A percentile compares a stretch with the other conserved stretches of the same genome.
Evolutionary conservation across 2,329 filamentous ascomycete genomes (phyloP).

Genomic region (Talaromyces sp.): DNA sequence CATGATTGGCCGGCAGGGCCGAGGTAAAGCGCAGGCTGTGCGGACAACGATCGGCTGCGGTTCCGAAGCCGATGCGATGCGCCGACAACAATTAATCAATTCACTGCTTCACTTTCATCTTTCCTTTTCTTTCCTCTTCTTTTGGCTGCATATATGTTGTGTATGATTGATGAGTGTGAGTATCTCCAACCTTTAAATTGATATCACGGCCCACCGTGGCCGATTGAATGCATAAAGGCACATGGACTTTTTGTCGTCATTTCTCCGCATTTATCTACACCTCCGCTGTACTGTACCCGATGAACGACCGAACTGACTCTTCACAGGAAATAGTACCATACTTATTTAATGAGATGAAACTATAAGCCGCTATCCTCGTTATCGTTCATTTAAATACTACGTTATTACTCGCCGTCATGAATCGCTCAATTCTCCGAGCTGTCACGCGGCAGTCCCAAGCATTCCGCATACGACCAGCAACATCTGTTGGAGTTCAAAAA

Average conservation of each 20-base stretch:
- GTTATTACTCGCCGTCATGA: slow-evolving; percentile 20
- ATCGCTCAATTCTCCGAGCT: slow-evolving; percentile 27
- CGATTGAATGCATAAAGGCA: not conserved
- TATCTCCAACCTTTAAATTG: not conserved
- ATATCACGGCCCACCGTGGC: not conserved
- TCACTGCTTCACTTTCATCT: not conserved
- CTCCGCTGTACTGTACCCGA: not conserved
- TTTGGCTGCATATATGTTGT: slow-evolving; percentile 1
- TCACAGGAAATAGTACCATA: not conserved
- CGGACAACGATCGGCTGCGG: not conserved
- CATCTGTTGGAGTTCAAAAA: slow-evolving; percentile 10
- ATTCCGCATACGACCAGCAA: slow-evolving; percentile 11
- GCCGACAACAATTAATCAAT: not conserved
- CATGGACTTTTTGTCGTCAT: not conserved
- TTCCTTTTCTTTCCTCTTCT: not conserved
- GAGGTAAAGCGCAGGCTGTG: not conserved
- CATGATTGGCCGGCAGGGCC: not conserved
- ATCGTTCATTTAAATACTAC: too few species aligned
- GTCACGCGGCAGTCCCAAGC: slow-evolving; percentile 23
- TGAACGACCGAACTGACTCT: not conserved
- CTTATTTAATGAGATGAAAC: not conserved
- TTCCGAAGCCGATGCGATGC: not conserved
- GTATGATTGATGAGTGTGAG: not conserved
- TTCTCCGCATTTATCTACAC: not conserved
- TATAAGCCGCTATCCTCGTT: not conserved